Base-by-base conservation (phyloP, 768 basidiomycete species). In the Suillus plorans region DNA sequence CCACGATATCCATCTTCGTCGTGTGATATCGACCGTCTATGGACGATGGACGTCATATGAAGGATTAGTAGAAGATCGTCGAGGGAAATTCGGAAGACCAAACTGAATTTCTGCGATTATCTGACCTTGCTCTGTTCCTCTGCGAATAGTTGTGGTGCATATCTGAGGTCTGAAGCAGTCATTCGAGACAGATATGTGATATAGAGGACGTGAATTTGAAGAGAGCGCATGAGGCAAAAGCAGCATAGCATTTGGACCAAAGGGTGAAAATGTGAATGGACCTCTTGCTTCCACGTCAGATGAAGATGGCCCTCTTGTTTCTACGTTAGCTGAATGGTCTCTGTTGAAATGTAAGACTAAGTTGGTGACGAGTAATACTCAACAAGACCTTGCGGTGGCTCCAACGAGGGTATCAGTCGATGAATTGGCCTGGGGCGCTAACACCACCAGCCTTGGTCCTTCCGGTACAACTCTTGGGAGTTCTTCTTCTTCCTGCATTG, bases 211-310 rank as follows among this genome's bases (percentile, higher is more conserved):
- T 34, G 61, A 36, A 25, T 63, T 62, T 12, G 61, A 61, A n/a
- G 41, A 55, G 22, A 61, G 25, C 9, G n/a, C n/a, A 10, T 53
- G 66, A 3, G 66, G 67, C 10, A 67, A 18, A 22, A 68, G 61
- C 7, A 67, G n/a, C 67, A 68, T 68, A 5, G 67, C 62, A 20
- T 68, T 67, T 13, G 28, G 42, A 10, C 61, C 39, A 22, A 59
- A 28, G 8, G 62, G 67, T 36, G 66, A 56, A 62, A 68, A 67
- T 31, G 50, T 60, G 47, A 67, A 68, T 39, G 31, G 41, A n/a
- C 50, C 39, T 57, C 13, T 56, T 37, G 36, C 55, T 56, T 37
- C 55, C 5, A 22, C 9, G n/a, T 22, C 13, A n/a, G 20, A 12
- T 22, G 34, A 36, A 14, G n/a, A 68, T 39, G 31, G 41, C 16